These are phyloP conservation scores for Fusarium multiceps DNA, from an alignment of 2,329 filamentous ascomycete species.

Conservation along the genomic window DNA sequence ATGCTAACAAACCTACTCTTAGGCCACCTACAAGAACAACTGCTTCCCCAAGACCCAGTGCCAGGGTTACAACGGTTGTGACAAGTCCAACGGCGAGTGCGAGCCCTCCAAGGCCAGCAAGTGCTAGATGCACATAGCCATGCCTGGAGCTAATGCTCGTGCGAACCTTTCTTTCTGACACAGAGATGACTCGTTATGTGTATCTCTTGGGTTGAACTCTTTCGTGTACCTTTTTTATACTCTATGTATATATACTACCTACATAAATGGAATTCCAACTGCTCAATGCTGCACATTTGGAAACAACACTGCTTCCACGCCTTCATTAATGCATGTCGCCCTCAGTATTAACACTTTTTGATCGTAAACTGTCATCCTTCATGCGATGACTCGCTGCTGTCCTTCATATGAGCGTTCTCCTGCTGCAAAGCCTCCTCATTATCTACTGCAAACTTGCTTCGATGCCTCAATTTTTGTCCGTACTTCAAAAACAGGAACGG, in stretches of 20 bases:
- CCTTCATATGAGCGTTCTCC: slow-evolving; percentile 10
- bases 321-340: not conserved
- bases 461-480: slow-evolving; percentile 3
- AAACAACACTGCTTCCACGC: not conserved
- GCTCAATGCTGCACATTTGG: not conserved
- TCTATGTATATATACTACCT: not conserved
- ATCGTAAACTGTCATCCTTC: not conserved
- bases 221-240: not conserved
- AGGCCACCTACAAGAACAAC: slow-evolving; percentile 48
- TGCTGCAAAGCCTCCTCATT: not conserved
- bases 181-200: not conserved
- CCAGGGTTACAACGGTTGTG: slow-evolving; percentile 47
- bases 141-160: not conserved
- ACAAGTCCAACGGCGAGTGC: slow-evolving; percentile 46
- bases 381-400: not conserved
- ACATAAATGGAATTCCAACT: not conserved
- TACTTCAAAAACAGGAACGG: slow-evolving; percentile 6
- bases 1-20: too few relatives aligned
- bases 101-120: slow-evolving; percentile 45
- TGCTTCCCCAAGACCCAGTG: slow-evolving; percentile 46
- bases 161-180: not conserved
- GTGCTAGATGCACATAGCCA: slow-evolving; percentile 36
- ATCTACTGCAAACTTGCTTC: slow-evolving; percentile 12
- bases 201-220: not conserved
- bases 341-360: not conserved